Conservation (phyloP, 805 yeast species). For the Zygosaccharomyces bailii region DNA sequence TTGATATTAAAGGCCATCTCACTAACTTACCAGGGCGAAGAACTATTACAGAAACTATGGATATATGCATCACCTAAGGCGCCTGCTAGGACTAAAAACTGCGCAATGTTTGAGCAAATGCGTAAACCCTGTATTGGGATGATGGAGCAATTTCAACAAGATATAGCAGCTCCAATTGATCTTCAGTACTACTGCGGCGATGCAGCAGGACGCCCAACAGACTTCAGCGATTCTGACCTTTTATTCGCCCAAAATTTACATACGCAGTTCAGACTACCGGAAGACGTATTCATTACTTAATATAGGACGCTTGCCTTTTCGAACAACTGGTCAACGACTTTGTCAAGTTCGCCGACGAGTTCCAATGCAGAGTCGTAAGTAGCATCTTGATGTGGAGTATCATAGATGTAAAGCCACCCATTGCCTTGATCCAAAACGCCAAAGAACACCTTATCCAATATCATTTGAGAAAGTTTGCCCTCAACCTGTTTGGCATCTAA, state of each 20-base stretch:
- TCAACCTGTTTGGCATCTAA: slow-evolving; percentile 85
- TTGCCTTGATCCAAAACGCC: slow-evolving; percentile 98
- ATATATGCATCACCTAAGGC: slow-evolving; percentile 64
- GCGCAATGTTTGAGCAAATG: slow-evolving; percentile 30
- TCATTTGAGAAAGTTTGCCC: slow-evolving; percentile 94
- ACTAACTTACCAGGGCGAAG: slow-evolving; percentile 26
- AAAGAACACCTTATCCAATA: slow-evolving; percentile 87
- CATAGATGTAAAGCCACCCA: slow-evolving; percentile 93
- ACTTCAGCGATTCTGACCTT: slow-evolving; percentile 77
- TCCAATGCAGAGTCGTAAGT: slow-evolving; percentile 85
- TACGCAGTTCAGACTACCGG: slow-evolving; percentile 64
- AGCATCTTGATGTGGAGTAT: slow-evolving; percentile 82
- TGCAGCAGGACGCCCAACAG: slow-evolving; percentile 83
- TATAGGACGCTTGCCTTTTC: slow-evolving; percentile 89
- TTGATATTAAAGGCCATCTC: slow-evolving; percentile 36
- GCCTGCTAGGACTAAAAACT: slow-evolving; percentile 34
- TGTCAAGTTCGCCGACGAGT: slow-evolving; percentile 80
- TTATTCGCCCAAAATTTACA: slow-evolving; percentile 60
- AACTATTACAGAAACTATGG: slow-evolving; percentile 35
- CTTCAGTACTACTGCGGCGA: slow-evolving; percentile 71
- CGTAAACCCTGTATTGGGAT: slow-evolving; percentile 80
- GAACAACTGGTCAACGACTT: slow-evolving; percentile 83
- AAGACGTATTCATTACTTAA: slow-evolving; percentile 53
- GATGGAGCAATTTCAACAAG: slow-evolving; percentile 55
- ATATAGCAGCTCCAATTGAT: slow-evolving; percentile 29